Conservation (phyloP, 495 filamentous ascomycete species). For the Emericellopsis terricola region DNA sequence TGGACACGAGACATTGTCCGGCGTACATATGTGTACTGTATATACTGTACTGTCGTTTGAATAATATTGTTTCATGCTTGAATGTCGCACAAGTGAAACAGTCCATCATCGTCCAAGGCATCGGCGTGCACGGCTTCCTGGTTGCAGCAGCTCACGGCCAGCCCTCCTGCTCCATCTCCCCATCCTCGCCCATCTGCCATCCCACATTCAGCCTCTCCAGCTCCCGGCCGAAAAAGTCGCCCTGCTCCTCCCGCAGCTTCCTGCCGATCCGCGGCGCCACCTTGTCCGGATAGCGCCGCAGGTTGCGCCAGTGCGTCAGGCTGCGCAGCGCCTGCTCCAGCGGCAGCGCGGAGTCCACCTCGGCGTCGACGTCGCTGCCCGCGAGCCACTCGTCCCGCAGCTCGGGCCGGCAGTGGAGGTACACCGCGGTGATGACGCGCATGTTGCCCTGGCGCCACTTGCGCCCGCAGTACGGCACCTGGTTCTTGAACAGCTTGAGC, state of each 20-base stretch:
- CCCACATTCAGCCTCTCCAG: conserved; percentile 60
- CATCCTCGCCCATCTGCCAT: conserved; percentile 20
- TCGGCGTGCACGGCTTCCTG: no score
- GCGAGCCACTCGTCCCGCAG: conserved; percentile 90
- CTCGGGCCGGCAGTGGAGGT: conserved; percentile 80
- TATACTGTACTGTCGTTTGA: no score
- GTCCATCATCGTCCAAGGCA: no score
- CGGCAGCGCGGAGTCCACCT: conserved; percentile 81
- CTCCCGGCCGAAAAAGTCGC: conserved; percentile 85
- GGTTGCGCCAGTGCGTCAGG: conserved; percentile 84
- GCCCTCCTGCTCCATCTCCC: no score
- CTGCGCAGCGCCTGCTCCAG: conserved; percentile 75
- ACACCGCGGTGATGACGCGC: conserved; percentile 94
- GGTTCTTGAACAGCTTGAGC: conserved; percentile 93
- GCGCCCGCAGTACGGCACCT: conserved; percentile 91
- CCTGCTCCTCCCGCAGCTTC: conserved; percentile 55
- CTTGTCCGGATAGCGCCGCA: conserved; percentile 58
- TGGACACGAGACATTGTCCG: no score
- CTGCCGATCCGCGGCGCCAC: conserved; percentile 52
- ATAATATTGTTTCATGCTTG: no score
- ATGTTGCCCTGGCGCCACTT: conserved; percentile 98
- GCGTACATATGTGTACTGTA: no score
- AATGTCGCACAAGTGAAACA: no score
- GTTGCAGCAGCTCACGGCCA: no score
- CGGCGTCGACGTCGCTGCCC: conserved; percentile 75